These are phyloP conservation scores for Colletotrichum navitas DNA, from an alignment of 2,329 filamentous ascomycete species.

Conservation along the genomic window DNA sequence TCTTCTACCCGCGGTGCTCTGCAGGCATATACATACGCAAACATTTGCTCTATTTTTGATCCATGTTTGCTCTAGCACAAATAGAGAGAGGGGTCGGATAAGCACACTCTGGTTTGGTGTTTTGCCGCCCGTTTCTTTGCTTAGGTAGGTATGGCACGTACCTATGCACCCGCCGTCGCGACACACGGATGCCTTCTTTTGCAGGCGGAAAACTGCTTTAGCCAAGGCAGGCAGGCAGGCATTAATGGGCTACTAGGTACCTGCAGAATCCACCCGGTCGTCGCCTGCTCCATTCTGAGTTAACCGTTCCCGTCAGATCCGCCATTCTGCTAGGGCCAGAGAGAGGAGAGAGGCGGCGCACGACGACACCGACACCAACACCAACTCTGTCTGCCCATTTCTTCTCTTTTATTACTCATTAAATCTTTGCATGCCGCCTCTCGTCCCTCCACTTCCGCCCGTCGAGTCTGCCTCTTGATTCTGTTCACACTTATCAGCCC, in stretches of 20 bases:
- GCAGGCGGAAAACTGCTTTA: not conserved
- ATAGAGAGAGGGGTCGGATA: not conserved
- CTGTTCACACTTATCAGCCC: constrained; percentile 10
- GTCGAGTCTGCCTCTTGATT: constrained; percentile 21
- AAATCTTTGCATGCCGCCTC: constrained; percentile 41
- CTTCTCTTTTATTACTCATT: constrained; percentile 42
- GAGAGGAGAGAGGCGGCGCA: not conserved
- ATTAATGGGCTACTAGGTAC: not conserved
- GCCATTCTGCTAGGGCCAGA: constrained; percentile 33
- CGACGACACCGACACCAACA: constrained; percentile 25
- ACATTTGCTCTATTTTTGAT: not conserved
- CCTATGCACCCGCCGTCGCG: not conserved
- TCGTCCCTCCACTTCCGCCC: constrained; percentile 39
- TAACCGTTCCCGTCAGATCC: constrained; percentile 35
- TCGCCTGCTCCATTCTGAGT: constrained; percentile 9
- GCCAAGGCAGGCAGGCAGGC: constrained; percentile 1
- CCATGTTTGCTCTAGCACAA: not conserved
- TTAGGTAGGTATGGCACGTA: not conserved
- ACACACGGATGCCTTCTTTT: not conserved
- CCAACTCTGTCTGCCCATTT: constrained; percentile 36
- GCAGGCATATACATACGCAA: not conserved
- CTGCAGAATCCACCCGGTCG: constrained; percentile 10
- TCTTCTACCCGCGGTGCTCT: not conserved
- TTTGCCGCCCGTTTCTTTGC: not conserved
- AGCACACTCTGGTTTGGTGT: not conserved